phyloP scores from a whole-genome alignment of 305 asterid genomes.

The Solanum hybrid region DNA sequence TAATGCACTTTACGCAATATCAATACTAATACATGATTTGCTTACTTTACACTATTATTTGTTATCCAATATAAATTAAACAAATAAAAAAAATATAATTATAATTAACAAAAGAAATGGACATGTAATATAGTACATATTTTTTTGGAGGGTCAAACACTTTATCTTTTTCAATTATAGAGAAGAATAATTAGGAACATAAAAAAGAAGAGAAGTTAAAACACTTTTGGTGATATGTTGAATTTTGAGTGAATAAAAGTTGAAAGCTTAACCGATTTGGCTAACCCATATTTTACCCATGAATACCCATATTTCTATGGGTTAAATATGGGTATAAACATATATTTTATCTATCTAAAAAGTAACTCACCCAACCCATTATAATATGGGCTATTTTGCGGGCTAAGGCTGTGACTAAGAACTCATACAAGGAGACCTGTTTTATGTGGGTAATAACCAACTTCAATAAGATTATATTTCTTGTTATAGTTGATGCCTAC shows the following conservation, averaged over 20 bases:
- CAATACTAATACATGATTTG: too few relatives aligned
- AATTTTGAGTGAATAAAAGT: neutral
- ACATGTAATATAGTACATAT: neutral
- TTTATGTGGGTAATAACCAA: neutral
- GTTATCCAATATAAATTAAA: too few relatives aligned
- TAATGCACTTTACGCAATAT: too few relatives aligned
- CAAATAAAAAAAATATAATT: too few relatives aligned
- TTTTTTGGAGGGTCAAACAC: neutral
- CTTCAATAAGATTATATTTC: neutral
- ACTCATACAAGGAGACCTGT: neutral
- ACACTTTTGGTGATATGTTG: neutral
- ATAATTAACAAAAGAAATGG: too few relatives aligned
- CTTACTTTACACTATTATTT: too few relatives aligned
- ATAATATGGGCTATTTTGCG: neutral
- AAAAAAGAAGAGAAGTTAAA: neutral
- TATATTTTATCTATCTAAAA: too few relatives aligned
- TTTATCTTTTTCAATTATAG: neutral
- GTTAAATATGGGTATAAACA: neutral
- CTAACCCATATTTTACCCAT: neutral
- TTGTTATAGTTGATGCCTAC: neutral
- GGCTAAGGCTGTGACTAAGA: neutral
- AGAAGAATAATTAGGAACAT: neutral
- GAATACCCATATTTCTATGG: neutral
- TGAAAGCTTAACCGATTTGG: neutral
- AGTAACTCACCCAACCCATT: neutral